Evolutionary conservation across 495 filamentous ascomycete species (phyloP), one percentile per base, ranked within the genome.

Genomic region (Penicillium cosmopolitanum): DNA sequence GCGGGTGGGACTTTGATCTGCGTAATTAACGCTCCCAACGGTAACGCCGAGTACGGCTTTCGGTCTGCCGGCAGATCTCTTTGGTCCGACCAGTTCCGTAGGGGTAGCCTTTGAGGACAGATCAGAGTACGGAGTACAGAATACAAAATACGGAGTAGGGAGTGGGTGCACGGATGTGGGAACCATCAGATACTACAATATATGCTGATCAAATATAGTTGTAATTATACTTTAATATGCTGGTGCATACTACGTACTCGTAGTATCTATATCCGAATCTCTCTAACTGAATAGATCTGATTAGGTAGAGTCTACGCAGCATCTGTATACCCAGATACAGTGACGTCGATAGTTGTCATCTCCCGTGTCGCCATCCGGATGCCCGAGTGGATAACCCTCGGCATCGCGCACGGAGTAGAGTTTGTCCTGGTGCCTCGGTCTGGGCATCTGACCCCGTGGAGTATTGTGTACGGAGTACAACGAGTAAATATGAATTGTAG

Each of bases 311-410:
- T 10, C 16, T 4, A 18, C n/a, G 0, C 11, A 7, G 0, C 42
- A 19, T 16, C 4, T 16, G n/a, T 19, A 44, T 44, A 44, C 42
- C 16, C 8, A 31, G 28, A 19, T 44, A 16, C 53, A 69, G 63
- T 77, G 74, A 77, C 74, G 74, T 77, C 72, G 74, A 69, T 66
- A 66, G 65, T 71, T 60, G 67, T 60, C 66, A 64, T 61, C 43
- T 60, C 23, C 59, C 58, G 60, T 67, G 64, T 58, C 60, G 55
- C 47, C 65, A 66, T 62, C 59, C 60, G 65, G 57, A 59, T 54
- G 40, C 44, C 58, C 60, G 56, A 61, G 46, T 50, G 50, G 50
- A 12, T 46, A 42, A 34, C 52, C 61, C 65, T 67, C 63, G 63
- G 63, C 63, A 62, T 58, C 53, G 54, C 43, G 46, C 33, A 43